A percentile compares a stretch with the other conserved stretches of the same genome.
Evolutionary conservation across 2,329 filamentous ascomycete genomes (phyloP).

Genomic region (Didymellaceae sp.): DNA sequence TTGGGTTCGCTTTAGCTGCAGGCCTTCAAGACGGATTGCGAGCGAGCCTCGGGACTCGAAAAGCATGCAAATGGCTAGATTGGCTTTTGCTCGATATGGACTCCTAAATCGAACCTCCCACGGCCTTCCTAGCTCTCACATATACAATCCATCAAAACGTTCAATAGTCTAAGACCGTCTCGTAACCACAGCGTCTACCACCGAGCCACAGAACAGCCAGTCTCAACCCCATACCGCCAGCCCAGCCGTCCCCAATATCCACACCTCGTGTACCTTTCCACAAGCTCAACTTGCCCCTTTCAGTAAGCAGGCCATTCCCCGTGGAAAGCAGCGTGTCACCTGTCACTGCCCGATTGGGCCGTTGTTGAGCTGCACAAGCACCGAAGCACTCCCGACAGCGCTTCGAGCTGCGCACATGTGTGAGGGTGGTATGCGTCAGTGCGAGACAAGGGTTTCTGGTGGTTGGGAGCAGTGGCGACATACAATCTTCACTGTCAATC

Average conservation of each 20-base stretch:
- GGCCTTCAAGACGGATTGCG: too few species aligned
- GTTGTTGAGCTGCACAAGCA: conserved; percentile 3
- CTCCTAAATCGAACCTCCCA: too few species aligned
- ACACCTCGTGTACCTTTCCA: not conserved
- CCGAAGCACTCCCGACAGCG: conserved; percentile 3
- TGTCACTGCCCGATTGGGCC: conserved; percentile 23
- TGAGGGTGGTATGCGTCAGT: conserved; percentile 6
- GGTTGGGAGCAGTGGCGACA: too few species aligned
- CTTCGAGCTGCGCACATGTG: conserved; percentile 13
- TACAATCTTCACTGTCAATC: too few species aligned
- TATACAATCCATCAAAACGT: not conserved
- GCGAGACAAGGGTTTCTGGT: not conserved
- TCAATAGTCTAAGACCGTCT: not conserved
- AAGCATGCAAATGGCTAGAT: too few species aligned
- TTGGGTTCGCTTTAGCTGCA: not conserved
- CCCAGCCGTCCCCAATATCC: not conserved
- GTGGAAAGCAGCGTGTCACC: conserved; percentile 27
- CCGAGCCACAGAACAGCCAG: too few species aligned
- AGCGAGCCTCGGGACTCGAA: too few species aligned
- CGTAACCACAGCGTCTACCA: too few species aligned
- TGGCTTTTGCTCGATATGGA: too few species aligned
- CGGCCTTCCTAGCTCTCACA: too few species aligned
- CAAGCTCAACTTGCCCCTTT: conserved; percentile 24
- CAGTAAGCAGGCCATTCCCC: conserved; percentile 25
- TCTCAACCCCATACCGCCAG: conserved; percentile 1